Base-by-base conservation (phyloP, 2,329 filamentous ascomycete species). In the Scedosporium minutisporum region DNA sequence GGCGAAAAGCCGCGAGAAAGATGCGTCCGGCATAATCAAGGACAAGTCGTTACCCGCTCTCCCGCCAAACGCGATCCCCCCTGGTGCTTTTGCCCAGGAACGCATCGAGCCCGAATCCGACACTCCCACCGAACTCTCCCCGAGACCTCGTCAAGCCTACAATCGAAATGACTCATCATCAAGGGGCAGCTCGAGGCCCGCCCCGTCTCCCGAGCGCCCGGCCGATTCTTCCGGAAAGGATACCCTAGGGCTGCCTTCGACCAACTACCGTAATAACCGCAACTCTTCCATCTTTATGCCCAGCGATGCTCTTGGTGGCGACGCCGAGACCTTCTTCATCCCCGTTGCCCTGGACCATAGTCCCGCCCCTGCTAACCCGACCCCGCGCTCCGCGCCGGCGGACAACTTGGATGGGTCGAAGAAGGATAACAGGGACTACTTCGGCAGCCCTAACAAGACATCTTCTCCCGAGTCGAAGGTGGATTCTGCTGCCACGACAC, bases 31-130 rank as follows among this genome's bases (percentile, higher is more conserved):
- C 21, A 85, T 87, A 78, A 87, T 91, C 65, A 85, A 90, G 46
- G 93, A 99, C 73, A 97, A 97, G 74, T 96, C 92, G 6, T 79
- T 99, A 42, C 95, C 95, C 21, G 95, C 95, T 27, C 81, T 97
- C 25, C 95, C 93, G 33, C 89, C 90, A 5, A 91, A 85, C 68
- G 88, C 87, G 33, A 80, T 86, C 38, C 80, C 85, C 42, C 81
- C 82, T 48, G 84, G 82, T 66, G 80, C 83, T 3, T 89, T 88
- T 69, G 83, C 84, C 78, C 72, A 80, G 74, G 71, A 86, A 71
- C 71, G 87, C 76, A 74, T 80, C 73, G 74, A 87, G 57, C 76
- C 82, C 58, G 83, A 89, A 65, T 85, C 83, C 38, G 86, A 89
- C 65, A 86, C 83, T 6, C 87, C 87, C 3, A 87, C 84, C 55